These are phyloP conservation scores for Mycena crocata DNA, from an alignment of 768 basidiomycete genomes.

Conservation along the genomic window DNA sequence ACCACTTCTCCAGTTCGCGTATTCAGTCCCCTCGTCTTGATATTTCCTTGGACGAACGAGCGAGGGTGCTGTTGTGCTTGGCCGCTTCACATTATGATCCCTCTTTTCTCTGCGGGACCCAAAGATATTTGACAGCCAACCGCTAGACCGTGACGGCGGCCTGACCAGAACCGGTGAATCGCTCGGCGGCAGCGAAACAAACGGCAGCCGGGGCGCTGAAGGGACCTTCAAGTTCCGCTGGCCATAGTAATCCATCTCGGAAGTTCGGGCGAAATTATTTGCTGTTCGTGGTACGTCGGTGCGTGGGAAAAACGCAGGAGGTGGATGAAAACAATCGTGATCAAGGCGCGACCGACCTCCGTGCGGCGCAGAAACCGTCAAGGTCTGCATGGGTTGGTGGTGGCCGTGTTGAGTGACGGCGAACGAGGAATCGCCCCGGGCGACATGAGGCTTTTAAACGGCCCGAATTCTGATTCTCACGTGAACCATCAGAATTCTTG, in stretches of 20 bases:
- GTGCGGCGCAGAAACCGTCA: slow-evolving; percentile 12
- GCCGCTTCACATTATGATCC: not conserved
- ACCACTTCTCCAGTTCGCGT: no score
- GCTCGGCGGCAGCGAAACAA: slow-evolving; percentile 4
- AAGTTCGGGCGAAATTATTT: slow-evolving; percentile 1
- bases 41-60: not conserved
- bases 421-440: not conserved
- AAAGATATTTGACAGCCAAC: not conserved
- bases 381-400: not conserved
- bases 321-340: not conserved
- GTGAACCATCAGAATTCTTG: slow-evolving; percentile 26
- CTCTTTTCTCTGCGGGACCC: not conserved
- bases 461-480: slow-evolving; percentile 27
- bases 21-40: not conserved
- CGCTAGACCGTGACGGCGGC: not conserved
- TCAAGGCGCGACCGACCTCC: slow-evolving; percentile 1
- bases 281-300: not conserved
- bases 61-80: not conserved
- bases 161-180: not conserved
- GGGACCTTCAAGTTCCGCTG: not conserved
- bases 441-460: slow-evolving; percentile 30
- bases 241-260: slow-evolving; percentile 1
- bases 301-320: not conserved
- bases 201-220: not conserved
- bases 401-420: not conserved